phyloP scores from a whole-genome alignment of 2,329 filamentous ascomycete genomes.

The Emergomyces africanus region DNA sequence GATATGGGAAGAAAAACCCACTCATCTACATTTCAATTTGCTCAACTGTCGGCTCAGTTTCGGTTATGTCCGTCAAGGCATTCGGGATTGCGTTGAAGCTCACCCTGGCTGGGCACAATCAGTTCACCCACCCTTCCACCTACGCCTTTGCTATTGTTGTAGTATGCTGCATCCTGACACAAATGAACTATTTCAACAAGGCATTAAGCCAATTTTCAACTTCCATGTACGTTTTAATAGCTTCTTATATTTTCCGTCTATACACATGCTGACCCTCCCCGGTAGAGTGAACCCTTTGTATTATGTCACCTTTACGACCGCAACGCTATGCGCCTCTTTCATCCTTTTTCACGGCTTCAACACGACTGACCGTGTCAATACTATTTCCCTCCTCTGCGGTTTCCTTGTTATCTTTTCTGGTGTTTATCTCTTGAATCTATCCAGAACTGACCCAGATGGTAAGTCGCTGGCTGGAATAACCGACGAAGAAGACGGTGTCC shows the following conservation, averaged over 20 bases:
- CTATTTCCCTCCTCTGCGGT: constrained; percentile 78
- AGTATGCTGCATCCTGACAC: constrained; percentile 83
- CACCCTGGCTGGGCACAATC: constrained; percentile 84
- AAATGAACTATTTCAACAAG: constrained; percentile 99
- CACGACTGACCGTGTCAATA: constrained; percentile 82
- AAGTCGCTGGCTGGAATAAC: constrained; percentile 47
- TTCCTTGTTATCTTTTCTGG: constrained; percentile 93
- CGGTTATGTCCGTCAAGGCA: constrained; percentile 98
- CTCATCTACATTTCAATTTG: constrained; percentile 96
- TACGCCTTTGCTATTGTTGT: constrained; percentile 97
- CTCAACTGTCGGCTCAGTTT: constrained; percentile 91
- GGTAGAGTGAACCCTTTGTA: constrained; percentile 84
- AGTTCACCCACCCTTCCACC: constrained; percentile 87
- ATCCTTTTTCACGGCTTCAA: constrained; percentile 96
- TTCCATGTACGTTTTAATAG: constrained; percentile 60
- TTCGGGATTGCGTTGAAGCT: constrained; percentile 97
- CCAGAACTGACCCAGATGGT: constrained; percentile 77
- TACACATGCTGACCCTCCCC: constrained; percentile 15
- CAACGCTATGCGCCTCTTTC: constrained; percentile 85
- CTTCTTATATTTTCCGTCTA: not conserved
- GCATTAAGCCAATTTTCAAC: constrained; percentile 92
- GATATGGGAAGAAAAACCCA: constrained; percentile 88
- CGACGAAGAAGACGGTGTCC: constrained; percentile 60
- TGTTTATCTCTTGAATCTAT: constrained; percentile 93
- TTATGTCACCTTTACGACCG: constrained; percentile 95